A percentile compares a stretch with the other conserved stretches of the same genome.
These are phyloP conservation scores for Symbiodinium natans DNA, from an alignment of 73 alveolate species.

Conservation along the genomic window DNA sequence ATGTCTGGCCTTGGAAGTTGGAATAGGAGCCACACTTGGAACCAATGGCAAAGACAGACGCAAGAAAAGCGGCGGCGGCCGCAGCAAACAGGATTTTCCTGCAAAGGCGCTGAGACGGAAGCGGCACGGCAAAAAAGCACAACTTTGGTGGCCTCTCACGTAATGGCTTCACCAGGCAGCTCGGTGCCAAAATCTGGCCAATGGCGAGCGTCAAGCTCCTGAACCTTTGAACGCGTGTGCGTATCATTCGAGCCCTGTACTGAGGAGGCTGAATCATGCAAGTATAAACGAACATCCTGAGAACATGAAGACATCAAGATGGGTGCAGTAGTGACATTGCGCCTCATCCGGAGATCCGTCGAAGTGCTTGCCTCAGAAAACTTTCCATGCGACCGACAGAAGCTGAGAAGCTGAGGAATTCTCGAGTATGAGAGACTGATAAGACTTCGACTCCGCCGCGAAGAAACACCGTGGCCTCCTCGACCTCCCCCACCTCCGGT, in stretches of 20 bases:
- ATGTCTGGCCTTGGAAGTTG: constrained; percentile 29
- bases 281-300: too few relatives aligned
- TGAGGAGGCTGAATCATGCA: too few relatives aligned
- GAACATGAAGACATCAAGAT: too few relatives aligned
- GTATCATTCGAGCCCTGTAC: too few relatives aligned
- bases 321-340: too few relatives aligned
- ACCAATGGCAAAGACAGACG: neutral
- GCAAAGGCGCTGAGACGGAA: neutral
- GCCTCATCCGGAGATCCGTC: neutral
- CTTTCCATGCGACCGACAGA: neutral
- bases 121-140: neutral
- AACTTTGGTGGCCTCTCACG: constrained; percentile 26
- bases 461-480: neutral
- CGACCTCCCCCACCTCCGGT: neutral
- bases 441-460: neutral
- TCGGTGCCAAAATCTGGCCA: constrained; percentile 4
- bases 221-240: neutral
- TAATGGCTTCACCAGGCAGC: constrained; percentile 27
- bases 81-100: constrained; percentile 42
- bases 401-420: too few relatives aligned
- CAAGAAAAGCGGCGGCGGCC: constrained; percentile 4
- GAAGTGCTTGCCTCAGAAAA: neutral
- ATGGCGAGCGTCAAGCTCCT: neutral
- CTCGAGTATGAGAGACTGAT: neutral
- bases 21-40: constrained; percentile 65